Evolutionary conservation across 129 eudicot species (phyloP).

Genomic region (Arctium minus): DNA sequence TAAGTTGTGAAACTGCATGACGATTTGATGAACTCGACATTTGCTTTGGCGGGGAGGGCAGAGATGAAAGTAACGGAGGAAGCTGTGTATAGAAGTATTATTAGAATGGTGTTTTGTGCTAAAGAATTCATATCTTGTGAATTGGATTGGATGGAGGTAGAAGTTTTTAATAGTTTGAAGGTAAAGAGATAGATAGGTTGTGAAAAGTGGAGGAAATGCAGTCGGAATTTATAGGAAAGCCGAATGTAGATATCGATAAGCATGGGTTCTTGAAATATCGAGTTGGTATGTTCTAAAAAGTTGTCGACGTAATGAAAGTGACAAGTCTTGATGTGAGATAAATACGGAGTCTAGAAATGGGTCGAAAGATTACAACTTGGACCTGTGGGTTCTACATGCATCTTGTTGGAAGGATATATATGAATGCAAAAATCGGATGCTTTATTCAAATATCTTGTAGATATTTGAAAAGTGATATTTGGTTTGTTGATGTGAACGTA

Average conservation of each 20-base stretch:
- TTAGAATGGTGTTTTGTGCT: neutral
- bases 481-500: neutral
- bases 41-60: constrained; percentile 9
- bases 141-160: no score
- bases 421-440: no score
- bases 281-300: no score
- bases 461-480: neutral
- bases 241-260: neutral
- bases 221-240: constrained; percentile 10
- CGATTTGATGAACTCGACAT: constrained; percentile 31
- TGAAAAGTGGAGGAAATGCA: constrained; percentile 7
- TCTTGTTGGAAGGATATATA: no score
- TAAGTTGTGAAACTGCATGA: constrained; percentile 44
- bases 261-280: no score
- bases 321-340: no score
- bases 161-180: neutral
- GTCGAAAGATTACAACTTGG: no score
- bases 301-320: no score
- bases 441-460: neutral
- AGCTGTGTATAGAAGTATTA: neutral
- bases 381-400: no score
- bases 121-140: neutral
- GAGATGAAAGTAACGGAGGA: constrained; percentile 10
- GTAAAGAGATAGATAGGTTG: neutral
- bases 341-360: no score